Base-by-base conservation (phyloP, 495 filamentous ascomycete genomes). In the Aspergillus kassunensis region DNA sequence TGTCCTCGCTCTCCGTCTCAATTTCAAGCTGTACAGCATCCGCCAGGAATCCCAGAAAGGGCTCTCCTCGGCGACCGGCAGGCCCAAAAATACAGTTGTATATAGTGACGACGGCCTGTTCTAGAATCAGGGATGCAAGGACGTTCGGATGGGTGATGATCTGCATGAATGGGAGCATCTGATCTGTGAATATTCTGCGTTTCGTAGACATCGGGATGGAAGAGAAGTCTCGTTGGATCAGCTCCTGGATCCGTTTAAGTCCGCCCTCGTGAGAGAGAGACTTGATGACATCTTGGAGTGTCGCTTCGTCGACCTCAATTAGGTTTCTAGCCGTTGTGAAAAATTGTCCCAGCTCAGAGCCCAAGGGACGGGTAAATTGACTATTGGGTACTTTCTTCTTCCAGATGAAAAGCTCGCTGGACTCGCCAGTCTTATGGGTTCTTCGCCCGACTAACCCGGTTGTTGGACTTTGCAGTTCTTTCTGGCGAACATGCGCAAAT, bases 41-140 rank as follows among this genome's bases (percentile, higher is more conserved):
- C 53, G 58, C 54, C 53, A 64, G 29, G 62, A 63, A 63, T 2
- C 45, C 50, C 43, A 82, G 78, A 35, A 82, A 60, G 3, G 34
- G 43, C 19, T 76, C 56, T 5, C 67, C 74, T 21, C 78, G 68
- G 11, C 62, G 63, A 16, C 83, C 81, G 41, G 51, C 59, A 12
- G 64, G 56, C 18, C 83, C 80, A 51, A 70, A 82, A 15, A 86
- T 55, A 54, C 74, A 72, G 46, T 74, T 82, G 61, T 78, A 83
- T 27, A 86, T 81, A 2, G 74, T 82, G 18, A 66, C 76, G 29
- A 85, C 69, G 6, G 73, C 60, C 30, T 68, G 71, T 53, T 85
- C 80, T 5, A 85, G 58, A 2, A 83, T 64, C 24, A 79, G 58
- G 0, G 83, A 85, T 6, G 69, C 63, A 13, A 78, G 55, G 6